These are phyloP conservation scores for Hypsizygus marmoreus DNA, from an alignment of 768 basidiomycete species.

Conservation along the genomic window DNA sequence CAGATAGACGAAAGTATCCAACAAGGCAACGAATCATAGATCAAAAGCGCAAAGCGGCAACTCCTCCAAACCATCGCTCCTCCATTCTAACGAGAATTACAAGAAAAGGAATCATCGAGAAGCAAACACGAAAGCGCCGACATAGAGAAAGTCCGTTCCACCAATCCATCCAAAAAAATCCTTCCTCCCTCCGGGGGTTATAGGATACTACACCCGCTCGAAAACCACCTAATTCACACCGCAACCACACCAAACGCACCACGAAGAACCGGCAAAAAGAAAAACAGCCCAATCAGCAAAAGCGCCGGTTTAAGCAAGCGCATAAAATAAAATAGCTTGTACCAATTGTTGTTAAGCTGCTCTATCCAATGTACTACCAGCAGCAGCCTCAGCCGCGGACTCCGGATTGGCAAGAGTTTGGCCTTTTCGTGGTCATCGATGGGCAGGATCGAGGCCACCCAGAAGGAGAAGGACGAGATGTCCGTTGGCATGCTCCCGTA, in stretches of 20 bases:
- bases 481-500: constrained; percentile 80
- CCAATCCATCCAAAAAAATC: background rate
- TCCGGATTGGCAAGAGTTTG: constrained; percentile 81
- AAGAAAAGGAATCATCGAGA: too few relatives aligned
- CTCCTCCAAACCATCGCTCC: too few relatives aligned
- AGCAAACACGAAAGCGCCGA: too few relatives aligned
- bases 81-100: too few relatives aligned
- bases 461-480: constrained; percentile 76
- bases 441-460: constrained; percentile 88
- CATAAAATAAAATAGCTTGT: constrained; percentile 27
- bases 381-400: constrained; percentile 73
- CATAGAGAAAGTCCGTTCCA: background rate
- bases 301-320: constrained; percentile 21
- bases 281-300: constrained; percentile 32
- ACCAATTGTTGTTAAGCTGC: constrained; percentile 55
- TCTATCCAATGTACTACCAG: constrained; percentile 97
- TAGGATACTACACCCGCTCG: constrained; percentile 64
- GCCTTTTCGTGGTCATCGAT: constrained; percentile 91
- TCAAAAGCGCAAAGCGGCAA: too few relatives aligned
- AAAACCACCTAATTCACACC: constrained; percentile 68
- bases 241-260: constrained; percentile 2
- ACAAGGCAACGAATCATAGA: too few relatives aligned
- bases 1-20: too few relatives aligned
- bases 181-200: too few relatives aligned
- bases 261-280: constrained; percentile 19